These are phyloP conservation scores for Solanum corneliomulleri DNA, from an alignment of 257 asterid species.

Conservation along the genomic window DNA sequence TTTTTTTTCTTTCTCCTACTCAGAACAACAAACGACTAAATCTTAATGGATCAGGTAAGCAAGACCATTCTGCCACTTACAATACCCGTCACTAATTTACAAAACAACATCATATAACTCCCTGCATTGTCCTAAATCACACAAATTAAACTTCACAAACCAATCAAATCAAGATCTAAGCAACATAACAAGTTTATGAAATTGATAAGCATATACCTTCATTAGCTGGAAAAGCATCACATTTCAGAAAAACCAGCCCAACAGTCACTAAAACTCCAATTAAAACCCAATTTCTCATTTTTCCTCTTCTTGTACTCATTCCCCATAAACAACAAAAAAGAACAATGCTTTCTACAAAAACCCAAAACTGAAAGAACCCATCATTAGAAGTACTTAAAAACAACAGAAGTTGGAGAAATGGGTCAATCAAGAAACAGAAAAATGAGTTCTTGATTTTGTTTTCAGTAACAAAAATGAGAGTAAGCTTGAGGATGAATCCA, in stretches of 20 bases:
- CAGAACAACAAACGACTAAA: not conserved
- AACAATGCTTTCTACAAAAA: not conserved
- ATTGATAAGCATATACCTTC: constrained; percentile 42
- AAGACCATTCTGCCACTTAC: not conserved
- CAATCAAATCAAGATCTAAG: constrained; percentile 33
- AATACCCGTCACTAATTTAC: not conserved
- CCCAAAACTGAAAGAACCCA: constrained; percentile 3
- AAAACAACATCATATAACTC: not conserved
- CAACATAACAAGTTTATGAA: not conserved
- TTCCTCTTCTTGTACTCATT: not conserved
- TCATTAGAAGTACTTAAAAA: not conserved
- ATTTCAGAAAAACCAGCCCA: constrained; percentile 24
- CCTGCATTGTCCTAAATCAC: constrained; percentile 7
- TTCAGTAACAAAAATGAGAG: constrained; percentile 1
- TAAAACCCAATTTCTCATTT: constrained; percentile 31
- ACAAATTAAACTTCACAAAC: not conserved
- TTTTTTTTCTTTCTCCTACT: not conserved
- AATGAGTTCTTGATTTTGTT: not conserved
- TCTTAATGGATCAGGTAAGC: not conserved
- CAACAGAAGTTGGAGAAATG: not conserved
- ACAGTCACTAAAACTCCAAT: constrained; percentile 30
- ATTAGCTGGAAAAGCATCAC: constrained; percentile 39
- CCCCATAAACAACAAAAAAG: not conserved
- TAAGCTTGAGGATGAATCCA: not conserved
- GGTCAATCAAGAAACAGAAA: constrained; percentile 1